Conservation (phyloP, 352 stramenopile species). For the Pythium vanterpoolii region DNA sequence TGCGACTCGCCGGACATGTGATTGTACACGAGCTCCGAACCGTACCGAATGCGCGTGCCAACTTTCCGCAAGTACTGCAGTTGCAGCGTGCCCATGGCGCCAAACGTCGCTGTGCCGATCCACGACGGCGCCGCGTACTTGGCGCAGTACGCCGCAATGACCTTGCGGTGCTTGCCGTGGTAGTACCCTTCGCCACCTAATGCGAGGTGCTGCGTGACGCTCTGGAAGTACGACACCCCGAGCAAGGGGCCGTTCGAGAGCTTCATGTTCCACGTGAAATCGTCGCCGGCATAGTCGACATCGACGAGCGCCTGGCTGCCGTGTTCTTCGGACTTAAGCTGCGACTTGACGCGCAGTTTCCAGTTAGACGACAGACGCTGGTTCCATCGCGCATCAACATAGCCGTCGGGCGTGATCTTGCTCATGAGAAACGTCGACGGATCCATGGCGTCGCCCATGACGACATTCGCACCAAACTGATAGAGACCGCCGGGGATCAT, state of each 20-base stretch:
- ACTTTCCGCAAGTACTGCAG: slow-evolving; percentile 87
- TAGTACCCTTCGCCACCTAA: slow-evolving; percentile 87
- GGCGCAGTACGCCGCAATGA: slow-evolving; percentile 81
- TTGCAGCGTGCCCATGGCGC: slow-evolving; percentile 79
- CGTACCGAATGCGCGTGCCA: slow-evolving; percentile 75
- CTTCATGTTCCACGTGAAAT: slow-evolving; percentile 91
- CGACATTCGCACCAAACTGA: slow-evolving; percentile 84
- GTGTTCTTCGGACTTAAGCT: slow-evolving; percentile 80
- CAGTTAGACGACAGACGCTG: slow-evolving; percentile 63
- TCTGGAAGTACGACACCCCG: slow-evolving; percentile 86
- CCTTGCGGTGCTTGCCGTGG: slow-evolving; percentile 84
- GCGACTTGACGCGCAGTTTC: slow-evolving; percentile 85
- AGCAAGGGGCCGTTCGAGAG: slow-evolving; percentile 84
- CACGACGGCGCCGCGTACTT: slow-evolving; percentile 76
- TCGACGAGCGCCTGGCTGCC: slow-evolving; percentile 77
- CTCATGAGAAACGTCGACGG: slow-evolving; percentile 83
- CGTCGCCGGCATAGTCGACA: slow-evolving; percentile 77
- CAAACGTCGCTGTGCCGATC: slow-evolving; percentile 69
- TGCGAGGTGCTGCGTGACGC: slow-evolving; percentile 71
- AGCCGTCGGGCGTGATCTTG: slow-evolving; percentile 84
- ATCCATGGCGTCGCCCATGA: slow-evolving; percentile 73
- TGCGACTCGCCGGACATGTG: slow-evolving; percentile 77
- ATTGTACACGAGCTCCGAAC: slow-evolving; percentile 86
- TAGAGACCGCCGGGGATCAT: slow-evolving; percentile 85
- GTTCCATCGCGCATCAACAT: slow-evolving; percentile 83